Conservation (phyloP, 1,284 basidiomycete species). For the Ustilago cynodontis region DNA sequence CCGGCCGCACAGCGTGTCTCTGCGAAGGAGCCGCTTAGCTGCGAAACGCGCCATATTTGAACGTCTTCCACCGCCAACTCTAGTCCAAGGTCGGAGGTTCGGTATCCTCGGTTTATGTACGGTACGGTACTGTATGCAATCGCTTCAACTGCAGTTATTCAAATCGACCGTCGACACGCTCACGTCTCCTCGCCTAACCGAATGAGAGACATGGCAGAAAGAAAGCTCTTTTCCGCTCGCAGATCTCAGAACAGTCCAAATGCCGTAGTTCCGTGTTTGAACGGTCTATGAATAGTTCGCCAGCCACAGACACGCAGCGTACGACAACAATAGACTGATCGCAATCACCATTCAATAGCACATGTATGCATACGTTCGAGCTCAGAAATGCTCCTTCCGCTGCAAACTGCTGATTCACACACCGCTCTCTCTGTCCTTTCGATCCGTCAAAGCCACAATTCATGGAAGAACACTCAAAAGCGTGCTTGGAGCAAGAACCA, state of each 20-base stretch:
- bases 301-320: too few relatives aligned
- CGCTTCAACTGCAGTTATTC: not conserved
- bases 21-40: slow-evolving; percentile 2
- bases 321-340: too few relatives aligned
- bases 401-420: slow-evolving; percentile 4
- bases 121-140: too few relatives aligned
- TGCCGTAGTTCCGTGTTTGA: too few relatives aligned
- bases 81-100: slow-evolving; percentile 6
- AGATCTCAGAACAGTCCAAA: too few relatives aligned
- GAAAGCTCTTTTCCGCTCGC: too few relatives aligned
- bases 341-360: not conserved
- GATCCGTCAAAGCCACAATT: not conserved
- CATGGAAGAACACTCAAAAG: not conserved
- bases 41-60: not conserved
- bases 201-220: not conserved
- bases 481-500: too few relatives aligned
- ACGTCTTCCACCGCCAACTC: not conserved
- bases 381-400: not conserved
- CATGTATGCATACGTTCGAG: not conserved
- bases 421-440: not conserved
- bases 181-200: not conserved
- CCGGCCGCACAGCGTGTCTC: not conserved
- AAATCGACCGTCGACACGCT: not conserved
- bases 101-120: not conserved
- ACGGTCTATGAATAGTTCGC: too few relatives aligned